Percentiles rank a stretch among this genome's conserved stretches.
Conservation (phyloP, 805 yeast genomes). For the Cyberlindnera amylophila region DNA sequence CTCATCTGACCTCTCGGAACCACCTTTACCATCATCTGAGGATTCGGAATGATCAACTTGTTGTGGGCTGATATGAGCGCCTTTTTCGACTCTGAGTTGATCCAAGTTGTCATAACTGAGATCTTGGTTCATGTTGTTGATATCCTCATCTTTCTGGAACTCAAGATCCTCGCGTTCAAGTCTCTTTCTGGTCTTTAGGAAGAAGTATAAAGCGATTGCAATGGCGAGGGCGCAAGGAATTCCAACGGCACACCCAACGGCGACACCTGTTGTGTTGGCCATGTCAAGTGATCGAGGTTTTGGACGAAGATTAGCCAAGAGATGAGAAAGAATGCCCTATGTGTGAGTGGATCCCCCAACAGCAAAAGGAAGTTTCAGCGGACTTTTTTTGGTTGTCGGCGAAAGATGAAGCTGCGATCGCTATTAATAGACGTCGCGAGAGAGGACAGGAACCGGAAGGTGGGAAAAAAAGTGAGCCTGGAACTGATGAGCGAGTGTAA, state of each 20-base stretch:
- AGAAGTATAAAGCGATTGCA: slow-evolving; percentile 32
- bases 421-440: no score
- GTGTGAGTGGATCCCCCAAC: no score
- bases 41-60: slow-evolving; percentile 7
- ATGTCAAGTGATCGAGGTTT: no score
- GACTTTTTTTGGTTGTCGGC: no score
- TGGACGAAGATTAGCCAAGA: background rate
- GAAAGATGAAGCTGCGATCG: no score
- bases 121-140: slow-evolving; percentile 36
- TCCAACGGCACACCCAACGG: slow-evolving; percentile 54
- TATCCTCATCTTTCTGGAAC: slow-evolving; percentile 29
- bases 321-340: no score
- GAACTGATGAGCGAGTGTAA: no score
- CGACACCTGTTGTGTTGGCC: slow-evolving; percentile 28
- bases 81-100: slow-evolving; percentile 18
- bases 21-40: slow-evolving; percentile 11
- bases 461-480: no score
- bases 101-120: slow-evolving; percentile 30
- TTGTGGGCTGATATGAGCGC: background rate
- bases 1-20: slow-evolving; percentile 10
- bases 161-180: slow-evolving; percentile 36
- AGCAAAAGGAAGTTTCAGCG: no score
- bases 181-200: slow-evolving; percentile 36
- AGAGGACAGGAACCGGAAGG: no score
- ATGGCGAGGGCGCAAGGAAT: slow-evolving; percentile 42